Evolutionary conservation across 345 rosid genomes (phyloP).

Genomic region (Citrus sinensis): DNA sequence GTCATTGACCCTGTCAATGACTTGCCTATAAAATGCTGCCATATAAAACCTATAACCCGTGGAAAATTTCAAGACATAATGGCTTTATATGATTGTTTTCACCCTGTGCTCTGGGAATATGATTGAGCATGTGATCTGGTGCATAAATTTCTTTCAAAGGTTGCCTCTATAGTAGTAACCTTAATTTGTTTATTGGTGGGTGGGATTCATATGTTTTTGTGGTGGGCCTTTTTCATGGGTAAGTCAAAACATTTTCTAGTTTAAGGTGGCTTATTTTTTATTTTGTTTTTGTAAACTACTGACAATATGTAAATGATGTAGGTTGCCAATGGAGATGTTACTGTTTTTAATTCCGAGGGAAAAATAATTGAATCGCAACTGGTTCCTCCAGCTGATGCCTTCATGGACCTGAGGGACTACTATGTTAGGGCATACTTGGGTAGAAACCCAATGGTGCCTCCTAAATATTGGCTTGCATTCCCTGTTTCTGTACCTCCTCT

Average conservation of each 20-base stretch:
- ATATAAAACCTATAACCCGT: not conserved
- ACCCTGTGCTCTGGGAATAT: not conserved
- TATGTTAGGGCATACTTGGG: constrained; percentile 81
- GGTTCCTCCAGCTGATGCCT: constrained; percentile 66
- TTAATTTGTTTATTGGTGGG: not conserved
- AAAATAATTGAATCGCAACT: constrained; percentile 79
- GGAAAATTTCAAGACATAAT: not conserved
- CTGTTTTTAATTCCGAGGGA: constrained; percentile 77
- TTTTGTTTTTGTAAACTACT: not conserved
- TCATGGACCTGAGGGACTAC: constrained; percentile 49
- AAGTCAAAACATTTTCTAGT: not conserved
- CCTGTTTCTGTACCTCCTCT: constrained; percentile 78
- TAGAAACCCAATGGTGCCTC: constrained; percentile 43
- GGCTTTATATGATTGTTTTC: not conserved
- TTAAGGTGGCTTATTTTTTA: not conserved
- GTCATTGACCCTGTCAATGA: not conserved
- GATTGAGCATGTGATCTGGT: not conserved
- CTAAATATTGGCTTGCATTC: constrained; percentile 88
- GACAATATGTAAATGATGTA: constrained; percentile 28
- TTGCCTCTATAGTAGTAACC: not conserved
- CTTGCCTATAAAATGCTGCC: not conserved
- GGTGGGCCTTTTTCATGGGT: not conserved
- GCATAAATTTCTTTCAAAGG: not conserved
- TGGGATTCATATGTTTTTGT: not conserved
- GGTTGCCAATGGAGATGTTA: constrained; percentile 59